Evolutionary conservation across 257 asterid species (phyloP), one percentile per base, ranked within the genome.

Genomic region (Agastache rugosa): DNA sequence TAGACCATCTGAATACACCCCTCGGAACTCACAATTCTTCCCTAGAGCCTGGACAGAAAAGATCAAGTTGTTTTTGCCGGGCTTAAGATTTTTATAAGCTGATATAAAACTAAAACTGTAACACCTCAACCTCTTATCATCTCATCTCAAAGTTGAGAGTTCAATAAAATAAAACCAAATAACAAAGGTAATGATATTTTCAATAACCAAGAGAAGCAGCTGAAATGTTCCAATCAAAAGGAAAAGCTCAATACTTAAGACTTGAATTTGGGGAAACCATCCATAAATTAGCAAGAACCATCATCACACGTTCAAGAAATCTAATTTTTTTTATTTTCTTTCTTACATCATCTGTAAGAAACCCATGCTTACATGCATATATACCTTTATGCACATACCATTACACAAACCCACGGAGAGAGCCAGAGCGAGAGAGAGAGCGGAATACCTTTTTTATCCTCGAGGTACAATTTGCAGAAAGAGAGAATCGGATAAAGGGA

Each of bases 1-100:
- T 81, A 72, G 66, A 58, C 74, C 75, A 29, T 23, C 68, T 51
- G 72, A 44, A 64, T 25, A 74, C 76, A 58, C 78, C 65, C 53
- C 64, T 34, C 69, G 29, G 45, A 59, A 42, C 67, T 66, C 79
- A 42, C 51, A 63, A 44, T 20, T 63, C 39, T 62, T 39, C 45
- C 55, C n/a, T 56, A 23, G 47, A 47, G 48, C 77, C 80, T 71
- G 69, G 61, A 47, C 58, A 15, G n/a, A 54, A 50, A 41, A 44
- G 9, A 29, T n/a, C 37, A 69, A 11, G 67, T 60, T 34, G 39
- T 47, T 16, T 22, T 39, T 53, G 11, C 41, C 34, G 16, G 53
- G 25, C 7, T 60, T 29, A 68, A 67, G 56, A 53, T 29, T 10
- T 53, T 41, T 20, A 14, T 53, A 72, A 68, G 78, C 20, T 45